A percentile compares a stretch with the other conserved stretches of the same genome.
phyloP scores from a whole-genome alignment of 2,329 filamentous ascomycete genomes.

The Colletotrichum phormii region DNA sequence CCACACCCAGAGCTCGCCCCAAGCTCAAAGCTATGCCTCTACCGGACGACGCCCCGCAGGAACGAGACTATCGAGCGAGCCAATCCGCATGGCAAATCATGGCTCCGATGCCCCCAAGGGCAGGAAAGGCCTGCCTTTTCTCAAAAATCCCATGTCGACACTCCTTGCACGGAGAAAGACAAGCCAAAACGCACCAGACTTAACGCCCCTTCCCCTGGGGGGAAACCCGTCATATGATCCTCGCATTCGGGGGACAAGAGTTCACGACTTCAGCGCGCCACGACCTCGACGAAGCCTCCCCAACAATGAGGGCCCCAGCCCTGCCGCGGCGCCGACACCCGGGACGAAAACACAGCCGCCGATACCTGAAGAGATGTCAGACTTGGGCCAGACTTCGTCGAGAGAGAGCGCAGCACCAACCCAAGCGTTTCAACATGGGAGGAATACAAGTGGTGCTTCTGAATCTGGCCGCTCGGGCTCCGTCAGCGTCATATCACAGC shows the following conservation, averaged over 20 bases:
- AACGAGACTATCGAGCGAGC: constrained; percentile 53
- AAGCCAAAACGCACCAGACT: constrained; percentile 60
- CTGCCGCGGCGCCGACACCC: background rate
- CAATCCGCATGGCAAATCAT: constrained; percentile 45
- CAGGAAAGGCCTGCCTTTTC: constrained; percentile 67
- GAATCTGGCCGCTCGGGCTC: constrained; percentile 42
- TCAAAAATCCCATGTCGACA: constrained; percentile 71
- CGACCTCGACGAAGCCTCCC: constrained; percentile 56
- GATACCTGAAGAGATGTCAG: constrained; percentile 23
- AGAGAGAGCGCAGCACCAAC: constrained; percentile 37
- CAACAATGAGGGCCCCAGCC: constrained; percentile 39
- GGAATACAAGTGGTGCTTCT: constrained; percentile 45
- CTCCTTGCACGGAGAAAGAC: constrained; percentile 68
- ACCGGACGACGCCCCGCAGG: constrained; percentile 57
- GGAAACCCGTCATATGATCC: constrained; percentile 66
- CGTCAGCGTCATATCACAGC: constrained; percentile 42
- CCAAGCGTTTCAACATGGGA: constrained; percentile 3
- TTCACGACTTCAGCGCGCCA: constrained; percentile 75
- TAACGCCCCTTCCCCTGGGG: constrained; percentile 53
- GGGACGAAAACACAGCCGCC: constrained; percentile 24
- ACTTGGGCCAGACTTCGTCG: constrained; percentile 37
- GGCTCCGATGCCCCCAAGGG: constrained; percentile 56
- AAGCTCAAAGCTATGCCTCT: constrained; percentile 33
- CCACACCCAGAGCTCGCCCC: constrained; percentile 5
- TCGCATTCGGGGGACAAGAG: constrained; percentile 71